Base-by-base conservation (phyloP, 495 filamentous ascomycete genomes). In the Daldinia childiae region DNA sequence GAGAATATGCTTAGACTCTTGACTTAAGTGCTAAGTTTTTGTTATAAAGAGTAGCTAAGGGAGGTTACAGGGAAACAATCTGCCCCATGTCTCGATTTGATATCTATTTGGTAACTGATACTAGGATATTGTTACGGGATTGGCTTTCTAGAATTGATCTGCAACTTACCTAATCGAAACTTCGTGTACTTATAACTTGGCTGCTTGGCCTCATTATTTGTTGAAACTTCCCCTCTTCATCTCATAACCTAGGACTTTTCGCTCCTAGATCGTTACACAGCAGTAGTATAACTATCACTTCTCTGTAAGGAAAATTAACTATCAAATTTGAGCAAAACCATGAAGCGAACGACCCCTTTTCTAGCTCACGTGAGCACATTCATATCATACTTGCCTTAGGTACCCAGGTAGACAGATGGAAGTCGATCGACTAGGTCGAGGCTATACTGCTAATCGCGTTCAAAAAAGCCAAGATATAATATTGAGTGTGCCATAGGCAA, bases 111-210 rank as follows among this genome's bases (percentile, higher is more conserved):
- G 43, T 48, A 48, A 48, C 8, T 4, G 1, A 48, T 48, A 48
- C 43, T 24, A 5, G 43, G 43, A 24, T 48, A 14, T 48, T 48
- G 50, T 54, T n/a, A 30, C 27, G 50, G 50, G 26, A 54, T 54
- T 54, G 50, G 50, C 50, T 30, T 54, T 26, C 26, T 29, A 4
- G 11, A 30, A 54, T 8, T 54, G 50, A 54, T 54, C 50, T 54
- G 50, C 50, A 17, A 30, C 50, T 54, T 54, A 54, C 50, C 26
- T 54, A 30, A 54, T 54, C 27, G 15, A 30, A 54, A 17, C 8
- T 54, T 29, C 11, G 26, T n/a, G 5, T 54, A 54, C 15, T 54
- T 54, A 54, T 54, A 54, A 24, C 43, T 24, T 48, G 43, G 19
- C 43, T 21, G 17, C 43, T 30, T 9, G 50, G 27, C 15, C 50